A percentile compares a stretch with the other conserved stretches of the same genome.
Conservation (phyloP, 257 asterid genomes). For the Capsicum pubescens region DNA sequence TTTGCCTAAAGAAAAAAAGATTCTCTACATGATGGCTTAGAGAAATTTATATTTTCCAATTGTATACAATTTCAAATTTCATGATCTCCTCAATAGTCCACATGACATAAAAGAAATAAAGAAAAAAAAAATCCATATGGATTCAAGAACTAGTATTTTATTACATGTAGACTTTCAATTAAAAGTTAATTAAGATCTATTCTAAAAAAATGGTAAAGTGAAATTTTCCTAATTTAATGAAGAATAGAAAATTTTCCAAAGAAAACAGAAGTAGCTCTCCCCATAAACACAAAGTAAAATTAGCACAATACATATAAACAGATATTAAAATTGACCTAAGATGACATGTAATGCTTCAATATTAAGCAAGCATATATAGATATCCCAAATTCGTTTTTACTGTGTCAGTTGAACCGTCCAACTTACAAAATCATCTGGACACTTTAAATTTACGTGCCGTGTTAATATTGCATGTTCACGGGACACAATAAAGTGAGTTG, state of each 20-base stretch:
- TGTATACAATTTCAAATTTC: neutral
- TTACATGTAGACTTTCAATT: neutral
- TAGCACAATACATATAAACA: neutral
- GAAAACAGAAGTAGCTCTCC: neutral
- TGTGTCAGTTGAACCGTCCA: too few relatives aligned
- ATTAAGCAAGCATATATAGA: neutral
- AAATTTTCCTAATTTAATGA: neutral
- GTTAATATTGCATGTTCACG: neutral
- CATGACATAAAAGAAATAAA: neutral
- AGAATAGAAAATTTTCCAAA: neutral
- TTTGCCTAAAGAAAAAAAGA: neutral
- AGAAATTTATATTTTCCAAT: neutral
- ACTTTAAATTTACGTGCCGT: neutral
- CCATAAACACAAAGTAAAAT: neutral
- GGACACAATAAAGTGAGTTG: neutral
- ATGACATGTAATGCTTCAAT: neutral
- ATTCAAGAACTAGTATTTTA: neutral
- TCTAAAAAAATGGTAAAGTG: neutral
- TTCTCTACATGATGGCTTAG: neutral
- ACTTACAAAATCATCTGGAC: neutral
- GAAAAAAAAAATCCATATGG: neutral
- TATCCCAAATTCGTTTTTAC: neutral
- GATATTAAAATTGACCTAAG: accelerated
- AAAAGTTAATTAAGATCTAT: too few relatives aligned
- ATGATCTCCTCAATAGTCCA: neutral